These are phyloP conservation scores for Cenchrus purpureus DNA, from an alignment of 176 grass and related monocot species.

Conservation along the genomic window DNA sequence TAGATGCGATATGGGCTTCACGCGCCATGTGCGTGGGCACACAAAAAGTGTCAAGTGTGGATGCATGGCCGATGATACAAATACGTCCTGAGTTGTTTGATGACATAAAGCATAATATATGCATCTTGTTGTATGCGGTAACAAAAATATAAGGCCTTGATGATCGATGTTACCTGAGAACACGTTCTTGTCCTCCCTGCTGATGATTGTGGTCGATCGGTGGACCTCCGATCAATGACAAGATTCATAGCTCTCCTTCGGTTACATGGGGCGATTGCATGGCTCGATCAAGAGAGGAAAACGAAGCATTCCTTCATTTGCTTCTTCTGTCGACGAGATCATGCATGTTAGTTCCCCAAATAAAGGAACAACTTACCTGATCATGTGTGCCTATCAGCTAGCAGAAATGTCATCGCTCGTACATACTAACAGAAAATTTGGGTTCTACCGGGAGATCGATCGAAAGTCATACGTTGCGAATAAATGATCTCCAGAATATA, in stretches of 20 bases:
- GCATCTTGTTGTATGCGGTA: not conserved
- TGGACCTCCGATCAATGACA: not conserved
- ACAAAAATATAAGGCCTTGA: not conserved
- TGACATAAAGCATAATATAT: too few species aligned
- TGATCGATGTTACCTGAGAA: conserved; percentile 22
- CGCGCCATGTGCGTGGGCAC: conserved; percentile 6
- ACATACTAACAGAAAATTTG: not conserved
- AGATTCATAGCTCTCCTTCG: conserved; percentile 10
- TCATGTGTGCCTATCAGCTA: not conserved
- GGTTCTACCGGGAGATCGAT: not conserved
- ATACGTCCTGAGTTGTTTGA: too few species aligned
- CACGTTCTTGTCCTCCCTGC: conserved; percentile 2
- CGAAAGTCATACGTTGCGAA: not conserved
- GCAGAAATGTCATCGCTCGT: not conserved
- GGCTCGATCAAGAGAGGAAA: not conserved
- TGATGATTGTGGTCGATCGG: not conserved
- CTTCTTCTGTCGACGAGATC: not conserved
- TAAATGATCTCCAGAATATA: not conserved
- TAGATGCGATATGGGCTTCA: conserved; percentile 8
- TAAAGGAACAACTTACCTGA: not conserved
- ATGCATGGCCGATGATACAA: too few species aligned
- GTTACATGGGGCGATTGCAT: conserved; percentile 7
- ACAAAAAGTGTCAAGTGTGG: too few species aligned
- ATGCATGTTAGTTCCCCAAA: not conserved
- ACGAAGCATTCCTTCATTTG: not conserved